phyloP scores from a whole-genome alignment of 768 basidiomycete genomes.

The Boletus rex-veris region DNA sequence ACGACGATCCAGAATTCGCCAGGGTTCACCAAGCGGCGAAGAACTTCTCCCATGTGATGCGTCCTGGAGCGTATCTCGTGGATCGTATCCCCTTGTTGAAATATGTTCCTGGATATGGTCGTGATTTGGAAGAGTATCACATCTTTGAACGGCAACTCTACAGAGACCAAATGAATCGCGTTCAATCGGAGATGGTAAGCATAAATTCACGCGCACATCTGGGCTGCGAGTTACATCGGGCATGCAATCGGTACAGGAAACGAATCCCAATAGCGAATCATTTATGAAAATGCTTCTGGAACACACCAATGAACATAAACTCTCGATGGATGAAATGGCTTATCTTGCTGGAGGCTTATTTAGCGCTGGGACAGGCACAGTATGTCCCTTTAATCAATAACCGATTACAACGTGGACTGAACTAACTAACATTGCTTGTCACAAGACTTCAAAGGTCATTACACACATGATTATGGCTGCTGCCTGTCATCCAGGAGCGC shows the following conservation, averaged over 20 bases:
- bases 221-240: not conserved
- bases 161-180: conserved; percentile 43
- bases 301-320: conserved; percentile 40
- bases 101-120: conserved; percentile 56
- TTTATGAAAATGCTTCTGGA: conserved; percentile 55
- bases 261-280: conserved; percentile 15
- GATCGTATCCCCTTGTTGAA: conserved; percentile 32
- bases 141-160: conserved; percentile 47
- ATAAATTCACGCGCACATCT: not conserved
- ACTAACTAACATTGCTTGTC: not conserved
- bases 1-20: conserved; percentile 20
- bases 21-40: conserved; percentile 13
- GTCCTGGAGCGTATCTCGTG: conserved; percentile 34
- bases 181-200: conserved; percentile 42
- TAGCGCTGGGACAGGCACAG: conserved; percentile 56
- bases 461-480: conserved; percentile 52
- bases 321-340: conserved; percentile 51
- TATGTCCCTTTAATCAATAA: not conserved
- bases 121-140: conserved; percentile 50
- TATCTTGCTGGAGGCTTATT: conserved; percentile 60
- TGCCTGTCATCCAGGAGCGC: conserved; percentile 49
- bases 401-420: too few species aligned
- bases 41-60: conserved; percentile 26
- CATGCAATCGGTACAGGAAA: conserved; percentile 2
- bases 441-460: conserved; percentile 47